Evolutionary conservation across 345 rosid species (phyloP), one percentile per base, ranked within the genome.

Genomic region (Euphorbia pulcherrima): DNA sequence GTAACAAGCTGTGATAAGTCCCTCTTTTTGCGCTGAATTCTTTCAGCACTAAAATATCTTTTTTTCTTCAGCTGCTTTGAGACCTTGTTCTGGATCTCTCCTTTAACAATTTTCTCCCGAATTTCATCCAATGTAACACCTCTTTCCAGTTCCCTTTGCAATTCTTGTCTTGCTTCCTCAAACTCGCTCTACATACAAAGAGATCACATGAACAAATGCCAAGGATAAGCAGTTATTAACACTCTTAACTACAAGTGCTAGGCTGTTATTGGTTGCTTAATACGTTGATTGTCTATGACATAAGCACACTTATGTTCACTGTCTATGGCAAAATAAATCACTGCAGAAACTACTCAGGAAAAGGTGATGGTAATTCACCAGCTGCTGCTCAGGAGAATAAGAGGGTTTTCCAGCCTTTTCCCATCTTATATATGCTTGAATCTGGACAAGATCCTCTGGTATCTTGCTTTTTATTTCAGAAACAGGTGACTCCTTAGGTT

Each of bases 401-500:
- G 59, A 77, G 27, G 89, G 95, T 77, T 85, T 88, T 66, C 95
- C 91, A 41, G 91, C 88, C 74, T 78, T 88, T 74, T 88, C 95
- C 95, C 95, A 88, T 52, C 89, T 77, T 75, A 88, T 59, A 67
- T 78, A 88, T 59, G 95, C 67, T 78, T 88, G 95, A 60, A 82
- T 55, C 72, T 83, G 92, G 35, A 78, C 83, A 56, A 86, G 87
- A 60, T 86, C 88, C 68, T 82, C 80, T 24, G 91, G 95, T 75
- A 82, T 78, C 67, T 74, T 70, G 60, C 54, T 74, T 72, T 65
- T 74, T 39, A 54, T 63, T 73, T 71, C 84, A 71, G 67, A 40
- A 50, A 53, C 65, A 62, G 83, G 54, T 57, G 80, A 68, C 71
- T 65, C 84, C 77, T 77, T 78, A n/a, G 62, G 58, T 78, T 86